Conservation (phyloP, 164 flowering plant species). For the Pachysandra terminalis region DNA sequence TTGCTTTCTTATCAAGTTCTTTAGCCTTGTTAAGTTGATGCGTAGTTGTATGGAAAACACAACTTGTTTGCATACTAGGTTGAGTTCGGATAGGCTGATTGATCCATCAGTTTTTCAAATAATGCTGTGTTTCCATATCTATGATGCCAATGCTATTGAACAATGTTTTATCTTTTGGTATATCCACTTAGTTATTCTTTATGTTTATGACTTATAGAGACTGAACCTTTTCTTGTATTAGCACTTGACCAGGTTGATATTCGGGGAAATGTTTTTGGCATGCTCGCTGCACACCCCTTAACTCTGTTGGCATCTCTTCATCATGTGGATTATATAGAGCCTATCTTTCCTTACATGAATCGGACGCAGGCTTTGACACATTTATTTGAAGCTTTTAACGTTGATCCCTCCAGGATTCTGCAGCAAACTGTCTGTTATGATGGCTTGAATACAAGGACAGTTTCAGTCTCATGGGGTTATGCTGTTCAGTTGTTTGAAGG, state of each 20-base stretch:
- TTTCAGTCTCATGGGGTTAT: constrained; percentile 84
- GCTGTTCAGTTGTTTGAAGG: constrained; percentile 65
- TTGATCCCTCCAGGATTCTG: constrained; percentile 59
- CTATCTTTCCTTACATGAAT: constrained; percentile 69
- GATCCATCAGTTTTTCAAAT: background rate
- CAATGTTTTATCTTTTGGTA: background rate
- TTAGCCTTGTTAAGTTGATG: background rate
- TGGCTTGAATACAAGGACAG: constrained; percentile 33
- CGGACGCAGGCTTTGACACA: constrained; percentile 45
- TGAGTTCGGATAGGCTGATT: background rate
- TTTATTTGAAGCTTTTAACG: constrained; percentile 49
- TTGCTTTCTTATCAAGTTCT: background rate
- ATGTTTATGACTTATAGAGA: background rate
- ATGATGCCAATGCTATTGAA: background rate
- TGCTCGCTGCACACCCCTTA: constrained; percentile 72
- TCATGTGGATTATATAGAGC: constrained; percentile 65
- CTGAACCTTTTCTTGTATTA: constrained; percentile 4
- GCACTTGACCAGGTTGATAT: constrained; percentile 59
- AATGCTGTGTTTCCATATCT: background rate
- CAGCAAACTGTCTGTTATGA: constrained; percentile 85
- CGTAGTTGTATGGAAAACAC: background rate
- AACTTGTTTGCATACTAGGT: background rate
- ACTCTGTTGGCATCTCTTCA: constrained; percentile 79
- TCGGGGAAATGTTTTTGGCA: constrained; percentile 73
- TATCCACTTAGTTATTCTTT: background rate